Base-by-base conservation (phyloP, 106 monocot genomes). In the Agapanthus africanus region DNA sequence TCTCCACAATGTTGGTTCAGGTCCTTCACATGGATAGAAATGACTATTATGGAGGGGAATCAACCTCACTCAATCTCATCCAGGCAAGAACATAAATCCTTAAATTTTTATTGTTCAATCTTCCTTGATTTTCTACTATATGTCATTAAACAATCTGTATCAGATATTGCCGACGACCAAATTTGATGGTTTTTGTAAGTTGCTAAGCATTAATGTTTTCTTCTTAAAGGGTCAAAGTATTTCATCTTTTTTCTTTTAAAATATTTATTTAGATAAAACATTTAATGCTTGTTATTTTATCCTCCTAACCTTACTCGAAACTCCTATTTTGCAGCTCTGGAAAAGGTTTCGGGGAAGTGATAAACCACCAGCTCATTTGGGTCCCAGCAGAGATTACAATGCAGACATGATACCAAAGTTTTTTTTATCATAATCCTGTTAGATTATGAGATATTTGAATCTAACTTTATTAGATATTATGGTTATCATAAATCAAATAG, bases 311-410 rank as follows among this genome's bases (percentile, higher is more conserved):
- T 73, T 35, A 44, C 34, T 22, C 4, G 2, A 36, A 1, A 18
- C n/a, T 69, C 26, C 51, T 42, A 9, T 66, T 34, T 47, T 70
- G 71, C 79, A 91, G 94, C 88, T 91, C 19, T 88, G 90, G 91
- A 85, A 91, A 71, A 91, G 74, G 79, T 95, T 95, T 68, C 82
- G 87, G 63, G 94, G 87, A 49, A 76, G 51, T 79, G 91, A 91
- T 59, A 95, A 95, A 47, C 88, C 91, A 11, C 87, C 85, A 61
- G 59, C 88, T 67, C 70, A 85, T 86, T 68, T 95, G 46, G 91
- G 91, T 26, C 56, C 91, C 27, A 95, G 85, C 73, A 80, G 90
- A 83, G 84, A 84, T 54, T 80, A 84, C 67, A 84, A 84, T 80
- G 84, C 80, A 22, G 80, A 84, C 63, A 77, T 84, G 84, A 77